These are phyloP conservation scores for Aspergillus uvarum DNA, from an alignment of 2,329 filamentous ascomycete genomes.

Conservation along the genomic window DNA sequence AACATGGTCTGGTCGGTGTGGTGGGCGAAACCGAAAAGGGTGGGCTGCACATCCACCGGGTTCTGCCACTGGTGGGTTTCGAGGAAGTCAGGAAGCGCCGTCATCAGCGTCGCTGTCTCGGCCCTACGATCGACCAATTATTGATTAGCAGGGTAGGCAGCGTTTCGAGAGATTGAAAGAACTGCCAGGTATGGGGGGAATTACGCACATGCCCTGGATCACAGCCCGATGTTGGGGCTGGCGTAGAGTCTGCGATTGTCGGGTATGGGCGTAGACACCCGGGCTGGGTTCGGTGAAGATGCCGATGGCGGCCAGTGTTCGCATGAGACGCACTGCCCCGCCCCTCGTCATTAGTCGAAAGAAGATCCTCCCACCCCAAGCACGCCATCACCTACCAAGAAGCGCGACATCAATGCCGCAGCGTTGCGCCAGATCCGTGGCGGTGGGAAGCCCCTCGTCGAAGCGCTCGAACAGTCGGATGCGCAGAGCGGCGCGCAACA, in stretches of 20 bases:
- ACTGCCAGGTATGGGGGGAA: background rate
- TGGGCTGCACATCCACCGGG: background rate
- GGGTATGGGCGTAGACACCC: background rate
- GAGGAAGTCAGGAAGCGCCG: background rate
- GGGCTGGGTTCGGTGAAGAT: background rate
- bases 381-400: background rate
- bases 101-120: background rate
- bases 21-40: background rate
- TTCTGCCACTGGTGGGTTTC: background rate
- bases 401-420: background rate
- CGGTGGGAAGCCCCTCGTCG: background rate
- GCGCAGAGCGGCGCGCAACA: background rate
- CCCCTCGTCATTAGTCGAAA: too few species aligned
- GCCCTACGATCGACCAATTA: background rate
- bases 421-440: background rate
- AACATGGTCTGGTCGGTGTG: conserved; percentile 1
- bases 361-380: too few species aligned
- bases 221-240: background rate
- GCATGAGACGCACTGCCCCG: background rate
- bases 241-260: background rate
- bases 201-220: background rate
- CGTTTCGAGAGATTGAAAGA: background rate
- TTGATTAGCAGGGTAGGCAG: background rate
- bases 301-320: background rate
- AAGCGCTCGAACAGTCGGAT: background rate